Conservation (phyloP, 2,329 filamentous ascomycete species). For the Trichoderma sp. region DNA sequence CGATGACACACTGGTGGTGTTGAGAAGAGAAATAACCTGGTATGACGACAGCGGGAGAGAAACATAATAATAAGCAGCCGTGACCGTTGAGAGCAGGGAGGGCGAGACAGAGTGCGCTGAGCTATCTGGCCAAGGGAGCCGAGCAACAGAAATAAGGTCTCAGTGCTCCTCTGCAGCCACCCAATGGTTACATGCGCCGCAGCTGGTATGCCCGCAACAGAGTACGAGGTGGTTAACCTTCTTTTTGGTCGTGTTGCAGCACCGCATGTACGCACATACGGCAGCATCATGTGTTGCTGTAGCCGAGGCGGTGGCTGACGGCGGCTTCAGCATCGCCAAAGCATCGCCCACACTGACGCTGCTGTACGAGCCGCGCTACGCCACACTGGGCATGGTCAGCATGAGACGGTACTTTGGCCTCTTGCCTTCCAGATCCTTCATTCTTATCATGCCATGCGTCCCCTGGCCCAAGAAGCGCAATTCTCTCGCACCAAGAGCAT, state of each 20-base stretch:
- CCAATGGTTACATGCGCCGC: constrained; percentile 1
- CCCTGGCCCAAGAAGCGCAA: not conserved
- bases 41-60: not conserved
- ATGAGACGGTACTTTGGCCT: not conserved
- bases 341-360: not conserved
- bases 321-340: not conserved
- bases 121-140: constrained; percentile 4
- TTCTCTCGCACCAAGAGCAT: not conserved
- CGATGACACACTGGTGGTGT: constrained; percentile 5
- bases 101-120: not conserved
- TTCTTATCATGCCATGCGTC: constrained; percentile 19
- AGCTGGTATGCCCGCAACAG: not conserved
- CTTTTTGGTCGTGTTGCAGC: not conserved
- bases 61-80: too few relatives aligned
- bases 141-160: not conserved
- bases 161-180: not conserved
- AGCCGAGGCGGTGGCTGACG: constrained; percentile 18
- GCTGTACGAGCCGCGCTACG: not conserved
- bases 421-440: not conserved
- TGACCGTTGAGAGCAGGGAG: not conserved
- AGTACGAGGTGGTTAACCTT: constrained; percentile 14
- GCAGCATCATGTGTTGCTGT: constrained; percentile 1
- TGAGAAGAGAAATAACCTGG: not conserved
- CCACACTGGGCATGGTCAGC: not conserved
- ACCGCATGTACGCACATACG: not conserved